Base-by-base conservation (phyloP, 2,329 filamentous ascomycete species). In the Pseudogymnoascus sp. region DNA sequence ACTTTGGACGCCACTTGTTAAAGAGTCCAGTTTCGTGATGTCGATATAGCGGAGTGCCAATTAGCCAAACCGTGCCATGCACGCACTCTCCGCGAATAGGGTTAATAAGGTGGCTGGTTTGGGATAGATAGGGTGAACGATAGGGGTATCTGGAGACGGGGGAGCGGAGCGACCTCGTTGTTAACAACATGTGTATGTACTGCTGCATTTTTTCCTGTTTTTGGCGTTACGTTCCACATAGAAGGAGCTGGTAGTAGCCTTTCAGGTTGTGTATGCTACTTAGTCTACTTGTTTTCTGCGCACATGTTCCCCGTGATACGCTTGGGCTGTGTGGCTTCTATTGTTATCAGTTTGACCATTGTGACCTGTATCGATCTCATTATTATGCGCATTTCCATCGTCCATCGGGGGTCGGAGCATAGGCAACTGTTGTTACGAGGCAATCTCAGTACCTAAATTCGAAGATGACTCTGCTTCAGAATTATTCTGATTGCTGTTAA, bases 1-100 rank as follows among this genome's bases (percentile, higher is more conserved):
- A 79, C 79, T 65, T 79, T 86, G 70, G 84, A 87, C 72, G 83
- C 82, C 70, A 75, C 70, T 66, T 92, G 89, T 78, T 86, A 85
- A 80, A 66, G 46, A 36, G 16, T 36, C 28, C 28, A 56, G 28
- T n/a, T 56, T 56, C 28, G 31, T 5, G 25, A 34, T 14, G 50
- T 34, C 28, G 16, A 56, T 16, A 34, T 36, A 56, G 50, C 50
- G 50, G 50, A 56, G 50, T 56, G 50, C 28, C 25, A 56, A 31
- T 56, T 56, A 34, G 28, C 50, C 50, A 56, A 56, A 56, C 6
- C 50, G 25, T 56, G 50, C 28, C 50, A 34, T 14, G 50, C 50
- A 21, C 50, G 28, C 50, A 36, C 21, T 16, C 50, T 56, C 50
- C 50, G 50, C 28, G 28, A 56, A 56, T n/a, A 56, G 50, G 50